These are phyloP conservation scores for Tetrahymena borealis DNA, from an alignment of 73 alveolate species.

Conservation along the genomic window DNA sequence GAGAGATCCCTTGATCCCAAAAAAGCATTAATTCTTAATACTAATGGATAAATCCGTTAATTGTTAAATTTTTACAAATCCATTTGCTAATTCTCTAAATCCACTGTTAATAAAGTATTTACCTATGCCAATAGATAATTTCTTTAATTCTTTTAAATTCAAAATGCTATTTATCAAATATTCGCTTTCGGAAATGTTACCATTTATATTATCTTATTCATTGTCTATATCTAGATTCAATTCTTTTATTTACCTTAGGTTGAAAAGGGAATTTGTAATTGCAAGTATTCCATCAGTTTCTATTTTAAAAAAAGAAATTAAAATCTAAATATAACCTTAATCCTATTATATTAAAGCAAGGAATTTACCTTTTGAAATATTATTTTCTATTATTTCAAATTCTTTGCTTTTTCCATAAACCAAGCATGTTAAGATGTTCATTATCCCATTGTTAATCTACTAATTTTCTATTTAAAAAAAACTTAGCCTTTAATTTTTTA, in stretches of 20 bases:
- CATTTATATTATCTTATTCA: not conserved
- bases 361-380: no score
- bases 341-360: no score
- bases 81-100: not conserved
- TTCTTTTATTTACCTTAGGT: not conserved
- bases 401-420: no score
- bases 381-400: no score
- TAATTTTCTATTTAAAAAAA: no score
- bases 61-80: not conserved
- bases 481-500: no score
- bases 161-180: not conserved
- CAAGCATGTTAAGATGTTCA: no score
- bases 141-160: not conserved
- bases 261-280: not conserved
- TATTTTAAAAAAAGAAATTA: not conserved
- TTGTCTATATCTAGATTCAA: not conserved
- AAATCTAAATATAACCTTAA: no score
- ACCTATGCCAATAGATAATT: not conserved
- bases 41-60: not conserved
- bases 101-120: not conserved
- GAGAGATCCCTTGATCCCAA: not conserved
- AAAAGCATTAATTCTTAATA: not conserved
- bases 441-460: no score
- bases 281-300: not conserved
- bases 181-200: not conserved